Base-by-base conservation (phyloP, 2,329 filamentous ascomycete species). In the Aspergillus glaucus region DNA sequence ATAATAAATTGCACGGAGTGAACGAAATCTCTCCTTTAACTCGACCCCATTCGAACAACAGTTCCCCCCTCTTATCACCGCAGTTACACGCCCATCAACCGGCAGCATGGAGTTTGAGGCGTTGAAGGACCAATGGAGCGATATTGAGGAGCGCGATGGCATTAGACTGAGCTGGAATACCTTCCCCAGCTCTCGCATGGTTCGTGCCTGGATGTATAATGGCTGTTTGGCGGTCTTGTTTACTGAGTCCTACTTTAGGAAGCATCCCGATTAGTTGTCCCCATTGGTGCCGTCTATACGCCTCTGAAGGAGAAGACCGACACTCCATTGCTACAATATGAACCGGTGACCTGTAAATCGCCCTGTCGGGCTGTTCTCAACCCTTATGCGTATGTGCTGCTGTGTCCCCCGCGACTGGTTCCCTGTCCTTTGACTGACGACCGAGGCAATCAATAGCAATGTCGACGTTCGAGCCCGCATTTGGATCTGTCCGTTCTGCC, bases 131-230 rank as follows among this genome's bases (percentile, higher is more conserved):
- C 87, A 92, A 75, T 96, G 91, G 91, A 89, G 86, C 64, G 90
- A 96, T 70, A 85, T 95, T 50, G 93, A 98, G 76, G 93, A 98
- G 66, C 85, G 88, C 60, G 93, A 98, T 82, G 93, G 93, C 53
- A 83, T 97, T 64, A 85, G 93, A 55, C 79, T 98, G 58, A 96
- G 92, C 74, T 98, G 93, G 93, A 98, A 98, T 69, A 94, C 94
- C 53, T 95, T 98, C 65, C 93, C 93, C 44, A 96, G 91, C 76
- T 92, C 92, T 65, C 89, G 93, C 69, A 96, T 98, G 90, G 91
- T 89, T 62, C 61, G 80, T 74, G 49, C 24, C 34, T 45, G 40
- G 17, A 40, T 40, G 15, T 30, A 21, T 40, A 12, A 22, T 40
- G 37, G 10, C 39, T 30, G 45, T 21, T 28, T 42, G 30, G 47